These are phyloP conservation scores for Mortierella hygrophila DNA, from an alignment of 192 early-diverging fungal species.

Conservation along the genomic window DNA sequence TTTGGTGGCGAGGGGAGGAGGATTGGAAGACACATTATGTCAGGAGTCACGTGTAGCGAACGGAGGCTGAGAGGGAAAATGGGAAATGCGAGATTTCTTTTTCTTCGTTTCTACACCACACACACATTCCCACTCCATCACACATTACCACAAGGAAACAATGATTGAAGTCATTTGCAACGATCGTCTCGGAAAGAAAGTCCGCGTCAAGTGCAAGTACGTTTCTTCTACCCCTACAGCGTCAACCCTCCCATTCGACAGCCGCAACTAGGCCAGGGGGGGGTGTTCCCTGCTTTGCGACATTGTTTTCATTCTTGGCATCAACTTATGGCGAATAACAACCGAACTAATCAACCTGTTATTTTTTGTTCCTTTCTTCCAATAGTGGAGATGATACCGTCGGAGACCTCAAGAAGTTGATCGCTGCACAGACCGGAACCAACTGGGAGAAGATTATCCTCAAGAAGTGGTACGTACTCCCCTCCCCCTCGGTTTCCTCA, in stretches of 20 bases:
- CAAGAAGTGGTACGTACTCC: slow-evolving; percentile 83
- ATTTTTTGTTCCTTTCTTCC: neutral
- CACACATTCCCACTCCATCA: neutral
- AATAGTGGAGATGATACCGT: slow-evolving; percentile 83
- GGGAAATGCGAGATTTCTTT: too few relatives aligned
- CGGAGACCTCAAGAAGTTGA: slow-evolving; percentile 86
- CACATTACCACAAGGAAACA: neutral
- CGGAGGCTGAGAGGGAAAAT: too few relatives aligned
- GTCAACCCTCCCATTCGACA: too few relatives aligned
- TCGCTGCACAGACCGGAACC: slow-evolving; percentile 92
- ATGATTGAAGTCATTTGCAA: slow-evolving; percentile 84
- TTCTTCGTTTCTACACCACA: too few relatives aligned
- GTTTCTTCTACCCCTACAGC: slow-evolving; percentile 17
- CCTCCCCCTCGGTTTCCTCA: too few relatives aligned
- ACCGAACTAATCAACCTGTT: neutral
- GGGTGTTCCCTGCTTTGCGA: too few relatives aligned
- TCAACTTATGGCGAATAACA: neutral
- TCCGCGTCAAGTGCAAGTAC: slow-evolving; percentile 89
- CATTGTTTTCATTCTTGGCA: neutral
- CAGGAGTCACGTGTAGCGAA: too few relatives aligned
- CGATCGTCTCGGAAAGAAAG: slow-evolving; percentile 93
- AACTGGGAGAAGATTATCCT: slow-evolving; percentile 89
- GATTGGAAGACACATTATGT: too few relatives aligned
- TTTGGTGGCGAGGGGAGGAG: too few relatives aligned
- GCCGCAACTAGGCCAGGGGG: too few relatives aligned